A percentile compares a stretch with the other conserved stretches of the same genome.
These are phyloP conservation scores for Thraustotheca clavata DNA, from an alignment of 352 stramenopile species.

Conservation along the genomic window DNA sequence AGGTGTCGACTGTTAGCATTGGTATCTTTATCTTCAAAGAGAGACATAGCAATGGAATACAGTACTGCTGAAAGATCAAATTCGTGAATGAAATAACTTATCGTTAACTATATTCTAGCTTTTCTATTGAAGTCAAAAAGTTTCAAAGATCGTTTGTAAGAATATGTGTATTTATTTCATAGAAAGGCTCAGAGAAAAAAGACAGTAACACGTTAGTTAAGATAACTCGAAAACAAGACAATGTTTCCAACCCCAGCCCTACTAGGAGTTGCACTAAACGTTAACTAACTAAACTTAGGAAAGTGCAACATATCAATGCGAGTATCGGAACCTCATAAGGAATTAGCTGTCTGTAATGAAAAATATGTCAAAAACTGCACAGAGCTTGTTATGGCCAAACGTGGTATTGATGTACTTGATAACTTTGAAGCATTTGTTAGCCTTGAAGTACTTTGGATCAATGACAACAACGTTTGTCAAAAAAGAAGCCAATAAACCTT, in stretches of 20 bases:
- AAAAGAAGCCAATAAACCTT: not conserved
- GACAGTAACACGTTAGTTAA: not conserved
- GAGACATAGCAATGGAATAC: not conserved
- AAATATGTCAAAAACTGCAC: slow-evolving; percentile 88
- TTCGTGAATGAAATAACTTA: not conserved
- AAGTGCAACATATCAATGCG: not conserved
- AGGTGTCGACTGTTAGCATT: slow-evolving; percentile 91
- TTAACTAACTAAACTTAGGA: not conserved
- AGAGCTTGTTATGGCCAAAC: slow-evolving; percentile 75
- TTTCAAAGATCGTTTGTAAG: not conserved
- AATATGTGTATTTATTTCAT: not conserved
- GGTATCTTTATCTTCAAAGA: slow-evolving; percentile 24
- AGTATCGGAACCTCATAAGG: slow-evolving; percentile 57
- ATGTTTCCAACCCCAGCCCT: no score
- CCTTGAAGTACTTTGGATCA: slow-evolving; percentile 86
- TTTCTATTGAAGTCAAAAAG: not conserved
- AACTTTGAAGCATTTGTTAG: slow-evolving; percentile 85
- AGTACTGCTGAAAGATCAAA: not conserved
- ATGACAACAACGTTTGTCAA: slow-evolving; percentile 58
- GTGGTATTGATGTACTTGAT: slow-evolving; percentile 64
- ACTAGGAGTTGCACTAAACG: no score
- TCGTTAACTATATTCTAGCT: not conserved
- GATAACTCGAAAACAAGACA: no score
- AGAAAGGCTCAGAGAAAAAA: no score
- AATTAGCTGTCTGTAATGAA: slow-evolving; percentile 81